Base-by-base conservation (phyloP, 306 rosid species). In the Sindora glabra region DNA sequence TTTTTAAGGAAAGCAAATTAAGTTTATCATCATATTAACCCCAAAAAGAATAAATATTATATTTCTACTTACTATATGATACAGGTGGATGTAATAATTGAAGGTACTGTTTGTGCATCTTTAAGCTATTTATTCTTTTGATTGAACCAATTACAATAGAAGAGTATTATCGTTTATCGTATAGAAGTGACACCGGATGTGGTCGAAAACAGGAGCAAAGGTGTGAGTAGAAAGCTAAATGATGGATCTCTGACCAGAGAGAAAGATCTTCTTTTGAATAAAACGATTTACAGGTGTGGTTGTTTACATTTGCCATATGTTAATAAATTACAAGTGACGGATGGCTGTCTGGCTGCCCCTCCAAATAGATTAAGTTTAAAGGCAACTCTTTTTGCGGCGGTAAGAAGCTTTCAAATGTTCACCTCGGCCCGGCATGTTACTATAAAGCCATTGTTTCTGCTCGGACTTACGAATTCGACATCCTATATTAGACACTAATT, bases 271-370 rank as follows among this genome's bases (percentile, higher is more conserved):
- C 44, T 48, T 65, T 33, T 45, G 17, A 27, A 59, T 4, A 50
- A 65, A 42, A 64, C 46, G 77, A 62, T 61, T 64, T 67, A 58
- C 64, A 29, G 29, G 40, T 55, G 76, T 47, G 38, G 25, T 23
- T 59, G 71, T 44, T 56, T 57, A 40, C 32, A 49, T 72, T 64
- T 30, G 32, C 65, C 67, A 59, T 21, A 5, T 51, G 33, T 69
- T 69, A 27, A 19, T 25, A 24, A 38, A 61, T 30, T 64, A 26
- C 30, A 26, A 26, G 4, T 39, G 0, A 2, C 11, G n/a, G 5
- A 34, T 17, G 5, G 17, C 34, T 34, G 26, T 26, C n/a, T 58
- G 9, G 57, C 36, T 49, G 48, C 12, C 25, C 19, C 34, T 23
- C 47, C 23, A 22, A 1, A n/a, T n/a, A 26, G 30, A 26, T 26